Percentiles rank a stretch among this genome's conserved stretches.
These are phyloP conservation scores for Pelargonium nanum DNA, from an alignment of 345 rosid species.

Conservation along the genomic window DNA sequence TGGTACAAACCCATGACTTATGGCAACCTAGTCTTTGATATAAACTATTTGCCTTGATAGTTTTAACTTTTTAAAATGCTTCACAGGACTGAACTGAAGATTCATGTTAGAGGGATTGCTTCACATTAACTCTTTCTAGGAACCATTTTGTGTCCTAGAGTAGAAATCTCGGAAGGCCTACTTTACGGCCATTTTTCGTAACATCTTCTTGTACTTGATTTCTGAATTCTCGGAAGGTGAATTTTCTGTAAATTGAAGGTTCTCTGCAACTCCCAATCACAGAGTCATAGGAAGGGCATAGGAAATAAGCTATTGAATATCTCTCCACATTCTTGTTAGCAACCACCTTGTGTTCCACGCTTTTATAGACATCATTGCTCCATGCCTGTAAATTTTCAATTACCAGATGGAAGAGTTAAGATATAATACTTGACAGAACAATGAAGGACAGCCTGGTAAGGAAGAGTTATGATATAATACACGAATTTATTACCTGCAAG, in stretches of 20 bases:
- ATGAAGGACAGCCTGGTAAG: no score
- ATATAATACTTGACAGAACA: not conserved
- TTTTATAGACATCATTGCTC: conserved; percentile 58
- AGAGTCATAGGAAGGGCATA: conserved; percentile 52
- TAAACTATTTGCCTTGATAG: not conserved
- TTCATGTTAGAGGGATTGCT: no score
- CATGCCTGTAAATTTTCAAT: conserved; percentile 35
- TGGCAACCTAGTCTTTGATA: not conserved
- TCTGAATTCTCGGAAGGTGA: conserved; percentile 53
- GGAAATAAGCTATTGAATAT: conserved; percentile 52
- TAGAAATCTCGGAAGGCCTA: conserved; percentile 51
- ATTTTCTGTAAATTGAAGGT: conserved; percentile 41
- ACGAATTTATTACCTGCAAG: conserved; percentile 36
- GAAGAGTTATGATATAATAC: not conserved
- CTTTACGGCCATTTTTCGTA: conserved; percentile 39
- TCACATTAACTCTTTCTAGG: no score
- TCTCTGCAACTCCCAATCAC: conserved; percentile 40
- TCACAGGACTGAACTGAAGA: not conserved
- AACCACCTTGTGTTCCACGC: conserved; percentile 56
- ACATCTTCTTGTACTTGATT: conserved; percentile 53
- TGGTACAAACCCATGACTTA: not conserved
- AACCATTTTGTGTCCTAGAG: conserved; percentile 2
- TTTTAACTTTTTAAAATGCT: not conserved
- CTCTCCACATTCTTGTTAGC: conserved; percentile 38
- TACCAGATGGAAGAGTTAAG: not conserved